Base-by-base conservation (phyloP, 108 stramenopile genomes). In the Conticribra weissflogii region DNA sequence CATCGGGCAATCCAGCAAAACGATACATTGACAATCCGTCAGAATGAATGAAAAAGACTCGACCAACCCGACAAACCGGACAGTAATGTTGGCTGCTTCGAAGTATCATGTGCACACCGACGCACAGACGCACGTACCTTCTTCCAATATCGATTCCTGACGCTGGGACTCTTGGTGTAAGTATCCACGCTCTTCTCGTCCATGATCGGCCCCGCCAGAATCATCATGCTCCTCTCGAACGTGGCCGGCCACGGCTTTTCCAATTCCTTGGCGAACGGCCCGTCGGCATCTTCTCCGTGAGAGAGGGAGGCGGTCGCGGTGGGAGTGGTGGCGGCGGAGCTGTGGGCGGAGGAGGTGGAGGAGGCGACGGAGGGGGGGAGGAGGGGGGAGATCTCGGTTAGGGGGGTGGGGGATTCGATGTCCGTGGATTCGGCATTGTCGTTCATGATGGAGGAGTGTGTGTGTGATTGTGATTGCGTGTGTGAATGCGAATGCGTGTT, bases 211-310 rank as follows among this genome's bases (percentile, higher is more conserved):
- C 78, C 78, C 25, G 89, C 83, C 46, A 91, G 67, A 15, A 91
- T 71, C 33, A 69, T 68, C 48, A 92, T 89, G 12, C 82, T 72
- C 48, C 86, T 58, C 60, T 92, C 86, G 34, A 92, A 88, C 19
- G 85, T 86, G 21, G 88, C 81, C 22, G 91, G 87, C 91, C 91
- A 92, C 34, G 88, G 86, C 34, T 78, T 60, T 29, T 84, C 85
- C 80, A 84, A 65, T 78, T 92, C 88, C 17, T 88, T 62, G 9
- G 50, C n/a, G 15, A 4, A 9, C 16, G 9, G 44, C 14, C 9
- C 44, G 9, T 9, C 19, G 5, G 9, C 50, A 51, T 51, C 50
- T 51, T n/a, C 50, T 51, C 50, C 21, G 44, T 45, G 44, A 16
- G 14, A 45, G 44, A 45, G 9, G 44, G 44, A 9, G 16, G 16